Evolutionary conservation across 352 stramenopile species (phyloP).

Genomic region (Blastocystis sp.): DNA sequence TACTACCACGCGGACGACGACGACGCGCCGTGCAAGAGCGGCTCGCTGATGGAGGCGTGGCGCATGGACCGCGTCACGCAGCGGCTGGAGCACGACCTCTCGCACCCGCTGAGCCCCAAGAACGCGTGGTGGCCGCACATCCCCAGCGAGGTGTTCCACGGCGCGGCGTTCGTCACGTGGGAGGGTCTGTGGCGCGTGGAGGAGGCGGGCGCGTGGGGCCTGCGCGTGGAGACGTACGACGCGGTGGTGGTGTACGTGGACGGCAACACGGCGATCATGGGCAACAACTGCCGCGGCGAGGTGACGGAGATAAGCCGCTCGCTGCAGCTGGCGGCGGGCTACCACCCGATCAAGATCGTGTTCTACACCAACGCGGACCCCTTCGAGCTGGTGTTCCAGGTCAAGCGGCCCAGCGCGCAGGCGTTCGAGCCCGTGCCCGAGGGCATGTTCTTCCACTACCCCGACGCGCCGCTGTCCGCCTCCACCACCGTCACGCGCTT

Average conservation of each 20-base stretch:
- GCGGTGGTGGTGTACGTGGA: not conserved
- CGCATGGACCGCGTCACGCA: not conserved
- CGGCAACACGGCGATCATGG: not conserved
- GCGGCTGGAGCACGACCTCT: not conserved
- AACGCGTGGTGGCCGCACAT: not conserved
- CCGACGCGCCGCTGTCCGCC: not conserved
- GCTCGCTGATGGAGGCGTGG: not conserved
- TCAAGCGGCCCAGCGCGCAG: not conserved
- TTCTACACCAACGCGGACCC: not conserved
- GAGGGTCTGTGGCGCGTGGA: not conserved
- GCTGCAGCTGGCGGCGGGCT: not conserved
- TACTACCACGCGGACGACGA: not conserved
- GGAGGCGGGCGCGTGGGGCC: not conserved
- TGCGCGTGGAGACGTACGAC: not conserved
- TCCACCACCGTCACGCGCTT: not conserved
- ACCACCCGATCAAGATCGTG: slow-evolving; percentile 5
- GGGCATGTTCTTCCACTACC: not conserved
- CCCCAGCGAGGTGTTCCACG: not conserved
- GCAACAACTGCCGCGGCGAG: not conserved
- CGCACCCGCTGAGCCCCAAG: not conserved
- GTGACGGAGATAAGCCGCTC: not conserved
- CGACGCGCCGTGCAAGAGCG: not conserved
- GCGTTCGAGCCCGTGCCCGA: not conserved
- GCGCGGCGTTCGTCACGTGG: not conserved
- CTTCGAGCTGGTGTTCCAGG: not conserved